Percentiles rank a stretch among this genome's conserved stretches.
phyloP scores from a whole-genome alignment of 1,284 basidiomycete genomes.

The Agroathelia rolfsii region DNA sequence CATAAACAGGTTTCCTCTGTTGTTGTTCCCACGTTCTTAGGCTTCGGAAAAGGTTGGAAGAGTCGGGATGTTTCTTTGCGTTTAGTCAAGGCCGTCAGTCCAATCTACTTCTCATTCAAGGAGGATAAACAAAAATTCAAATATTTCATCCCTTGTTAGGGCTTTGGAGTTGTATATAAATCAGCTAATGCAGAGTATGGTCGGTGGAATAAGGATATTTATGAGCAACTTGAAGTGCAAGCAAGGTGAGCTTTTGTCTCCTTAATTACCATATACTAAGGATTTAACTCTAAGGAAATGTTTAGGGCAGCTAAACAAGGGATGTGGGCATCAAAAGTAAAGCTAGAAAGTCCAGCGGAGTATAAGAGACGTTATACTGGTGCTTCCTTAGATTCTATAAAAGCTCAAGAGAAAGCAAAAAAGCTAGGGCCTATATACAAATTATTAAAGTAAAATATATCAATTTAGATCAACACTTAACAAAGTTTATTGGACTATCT shows the following conservation, averaged over 20 bases:
- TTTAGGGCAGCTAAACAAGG: conserved; percentile 48
- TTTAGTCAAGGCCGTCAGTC: conserved; percentile 56
- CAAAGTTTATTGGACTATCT: no score
- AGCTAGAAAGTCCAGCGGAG: conserved; percentile 62
- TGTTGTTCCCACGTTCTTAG: background rate
- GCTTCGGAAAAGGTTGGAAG: background rate
- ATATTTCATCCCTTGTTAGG: conserved; percentile 73
- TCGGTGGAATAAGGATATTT: conserved; percentile 50
- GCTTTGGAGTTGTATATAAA: conserved; percentile 68
- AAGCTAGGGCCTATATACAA: no score
- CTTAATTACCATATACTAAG: conserved; percentile 1
- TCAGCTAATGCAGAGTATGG: conserved; percentile 76
- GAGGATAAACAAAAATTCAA: conserved; percentile 57
- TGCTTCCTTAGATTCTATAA: no score
- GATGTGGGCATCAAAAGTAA: conserved; percentile 57
- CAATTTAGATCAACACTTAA: no score
- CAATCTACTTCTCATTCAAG: conserved; percentile 33
- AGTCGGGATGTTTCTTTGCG: conserved; percentile 19
- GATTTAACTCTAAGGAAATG: conserved; percentile 2
- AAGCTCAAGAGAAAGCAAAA: no score
- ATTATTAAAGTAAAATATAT: no score
- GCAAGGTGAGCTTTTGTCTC: conserved; percentile 51
- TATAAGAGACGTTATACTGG: conserved; percentile 70
- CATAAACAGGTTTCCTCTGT: conserved; percentile 14
- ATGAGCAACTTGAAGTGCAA: conserved; percentile 45